phyloP scores from a whole-genome alignment of 2,329 filamentous ascomycete species.

The Tolypocladium paradoxum region DNA sequence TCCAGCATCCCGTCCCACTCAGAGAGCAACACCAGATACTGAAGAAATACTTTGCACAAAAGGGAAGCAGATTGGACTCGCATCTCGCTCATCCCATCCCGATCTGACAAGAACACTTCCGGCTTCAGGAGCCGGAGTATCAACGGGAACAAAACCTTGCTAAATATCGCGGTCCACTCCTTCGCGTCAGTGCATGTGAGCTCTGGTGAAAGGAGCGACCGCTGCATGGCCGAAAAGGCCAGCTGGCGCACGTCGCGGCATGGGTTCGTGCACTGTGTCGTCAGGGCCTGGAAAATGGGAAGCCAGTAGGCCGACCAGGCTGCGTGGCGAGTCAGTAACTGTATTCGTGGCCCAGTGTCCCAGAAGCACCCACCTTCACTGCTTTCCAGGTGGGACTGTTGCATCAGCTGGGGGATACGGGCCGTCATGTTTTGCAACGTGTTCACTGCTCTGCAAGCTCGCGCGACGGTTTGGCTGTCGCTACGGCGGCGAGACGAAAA shows the following conservation, averaged over 20 bases:
- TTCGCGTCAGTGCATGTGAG: constrained; percentile 74
- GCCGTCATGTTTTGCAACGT: constrained; percentile 74
- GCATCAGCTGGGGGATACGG: constrained; percentile 76
- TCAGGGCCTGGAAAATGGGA: constrained; percentile 82
- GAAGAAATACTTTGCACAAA: constrained; percentile 89
- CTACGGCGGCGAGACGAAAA: constrained; percentile 8
- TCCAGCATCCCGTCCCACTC: constrained; percentile 84
- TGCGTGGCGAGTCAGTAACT: constrained; percentile 18
- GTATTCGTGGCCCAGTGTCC: neutral
- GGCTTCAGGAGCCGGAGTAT: constrained; percentile 82
- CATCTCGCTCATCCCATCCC: constrained; percentile 89
- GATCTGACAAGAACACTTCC: constrained; percentile 86
- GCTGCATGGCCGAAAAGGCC: constrained; percentile 76
- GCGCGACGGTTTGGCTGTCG: constrained; percentile 48
- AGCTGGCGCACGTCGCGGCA: constrained; percentile 87
- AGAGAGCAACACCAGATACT: constrained; percentile 77
- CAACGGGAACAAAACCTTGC: constrained; percentile 84
- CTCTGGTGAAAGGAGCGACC: constrained; percentile 74
- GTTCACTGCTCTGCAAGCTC: constrained; percentile 70
- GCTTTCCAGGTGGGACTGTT: constrained; percentile 83
- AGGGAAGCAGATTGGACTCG: constrained; percentile 83
- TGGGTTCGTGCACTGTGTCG: constrained; percentile 84
- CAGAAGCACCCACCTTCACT: constrained; percentile 52
- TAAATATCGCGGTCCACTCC: constrained; percentile 93
- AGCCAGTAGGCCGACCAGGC: constrained; percentile 98